Conservation (phyloP, 306 rosid genomes). For the Cyclanthera cordifolia region DNA sequence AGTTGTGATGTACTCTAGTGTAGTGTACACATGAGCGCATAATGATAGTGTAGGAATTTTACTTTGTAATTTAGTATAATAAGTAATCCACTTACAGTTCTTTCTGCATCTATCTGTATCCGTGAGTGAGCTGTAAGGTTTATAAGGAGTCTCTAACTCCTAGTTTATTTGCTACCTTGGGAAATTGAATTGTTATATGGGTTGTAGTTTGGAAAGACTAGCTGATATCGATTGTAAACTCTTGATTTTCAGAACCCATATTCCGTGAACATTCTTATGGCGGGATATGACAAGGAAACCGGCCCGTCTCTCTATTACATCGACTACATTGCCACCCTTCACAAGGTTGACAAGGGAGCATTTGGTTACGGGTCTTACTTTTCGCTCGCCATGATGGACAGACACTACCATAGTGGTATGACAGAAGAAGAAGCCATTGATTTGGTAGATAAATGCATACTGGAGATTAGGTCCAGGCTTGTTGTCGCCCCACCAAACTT, state of each 20-base stretch:
- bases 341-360: slow-evolving; percentile 97
- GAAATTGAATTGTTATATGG: too few relatives aligned
- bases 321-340: slow-evolving; percentile 88
- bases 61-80: background rate
- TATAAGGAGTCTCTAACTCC: background rate
- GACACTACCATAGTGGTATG: slow-evolving; percentile 84
- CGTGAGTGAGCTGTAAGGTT: background rate
- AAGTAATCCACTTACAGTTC: background rate
- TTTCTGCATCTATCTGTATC: background rate
- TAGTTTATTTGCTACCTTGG: background rate
- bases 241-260: slow-evolving; percentile 64
- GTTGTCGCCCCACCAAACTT: slow-evolving; percentile 92
- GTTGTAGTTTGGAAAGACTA: background rate
- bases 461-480: slow-evolving; percentile 62
- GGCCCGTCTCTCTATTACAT: slow-evolving; percentile 79
- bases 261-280: slow-evolving; percentile 74
- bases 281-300: slow-evolving; percentile 84
- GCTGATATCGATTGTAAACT: slow-evolving; percentile 11
- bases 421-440: slow-evolving; percentile 65
- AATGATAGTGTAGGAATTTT: too few relatives aligned
- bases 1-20: background rate
- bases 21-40: background rate
- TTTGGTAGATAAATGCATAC: slow-evolving; percentile 67
- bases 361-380: slow-evolving; percentile 90
- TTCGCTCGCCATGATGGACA: slow-evolving; percentile 81